phyloP scores from a whole-genome alignment of 139 green algal genomes.

The Desmodesmus armatus region DNA sequence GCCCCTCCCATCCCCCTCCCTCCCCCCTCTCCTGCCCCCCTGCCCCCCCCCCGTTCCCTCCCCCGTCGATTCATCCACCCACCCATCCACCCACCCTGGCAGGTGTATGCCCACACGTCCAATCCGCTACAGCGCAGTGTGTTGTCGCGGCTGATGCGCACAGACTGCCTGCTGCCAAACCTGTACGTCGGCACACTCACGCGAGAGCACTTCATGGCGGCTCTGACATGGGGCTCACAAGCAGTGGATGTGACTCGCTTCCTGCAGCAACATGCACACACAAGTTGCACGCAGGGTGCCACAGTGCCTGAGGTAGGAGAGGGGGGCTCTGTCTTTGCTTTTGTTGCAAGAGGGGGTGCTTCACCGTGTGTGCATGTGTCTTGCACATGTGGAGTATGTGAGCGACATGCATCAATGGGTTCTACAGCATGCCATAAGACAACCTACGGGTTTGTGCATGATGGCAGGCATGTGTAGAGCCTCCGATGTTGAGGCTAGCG shows the following conservation, averaged over 20 bases:
- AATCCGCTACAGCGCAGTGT: constrained; percentile 75
- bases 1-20: not conserved
- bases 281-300: constrained; percentile 57
- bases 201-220: constrained; percentile 72
- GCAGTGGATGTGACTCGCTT: constrained; percentile 78
- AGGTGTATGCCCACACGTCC: constrained; percentile 91
- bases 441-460: not conserved
- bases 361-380: not conserved
- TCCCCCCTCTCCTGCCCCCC: not conserved
- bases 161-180: constrained; percentile 90
- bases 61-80: not conserved
- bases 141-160: constrained; percentile 79
- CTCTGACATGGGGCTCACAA: constrained; percentile 73
- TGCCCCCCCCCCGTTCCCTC: not conserved
- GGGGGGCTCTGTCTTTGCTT: not conserved
- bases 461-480: not conserved
- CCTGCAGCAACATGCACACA: constrained; percentile 79
- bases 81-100: not conserved
- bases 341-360: not conserved
- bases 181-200: constrained; percentile 90
- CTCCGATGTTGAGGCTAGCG: not conserved
- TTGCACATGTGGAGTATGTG: not conserved
- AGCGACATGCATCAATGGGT: not conserved
- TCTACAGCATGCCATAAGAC: not conserved
- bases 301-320: constrained; percentile 76